Conservation (phyloP, 306 rosid species). For the Vigna angularis region DNA sequence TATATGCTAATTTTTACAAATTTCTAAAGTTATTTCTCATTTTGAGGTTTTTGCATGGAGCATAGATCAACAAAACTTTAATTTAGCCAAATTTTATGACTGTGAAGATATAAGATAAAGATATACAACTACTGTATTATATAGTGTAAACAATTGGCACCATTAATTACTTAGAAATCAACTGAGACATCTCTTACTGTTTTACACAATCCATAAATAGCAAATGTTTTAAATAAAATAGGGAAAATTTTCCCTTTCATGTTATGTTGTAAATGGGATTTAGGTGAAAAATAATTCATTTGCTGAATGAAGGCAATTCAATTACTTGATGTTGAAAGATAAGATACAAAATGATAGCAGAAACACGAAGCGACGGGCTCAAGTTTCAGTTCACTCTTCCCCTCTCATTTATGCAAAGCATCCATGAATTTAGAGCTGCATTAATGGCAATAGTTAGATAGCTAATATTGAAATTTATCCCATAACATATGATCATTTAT, state of each 20-base stretch:
- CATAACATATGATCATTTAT: too few species aligned
- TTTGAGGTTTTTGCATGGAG: too few species aligned
- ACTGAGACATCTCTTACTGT: too few species aligned
- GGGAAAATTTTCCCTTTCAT: neutral
- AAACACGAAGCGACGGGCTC: neutral
- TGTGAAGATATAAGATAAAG: too few species aligned
- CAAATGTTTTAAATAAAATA: neutral
- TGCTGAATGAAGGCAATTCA: neutral
- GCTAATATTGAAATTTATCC: neutral
- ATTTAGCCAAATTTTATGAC: too few species aligned
- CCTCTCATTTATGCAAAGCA: neutral
- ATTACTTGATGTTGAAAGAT: neutral
- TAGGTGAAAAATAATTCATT: neutral
- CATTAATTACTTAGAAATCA: too few species aligned
- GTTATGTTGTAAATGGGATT: neutral
- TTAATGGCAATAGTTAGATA: neutral
- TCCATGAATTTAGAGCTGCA: constrained; percentile 48
- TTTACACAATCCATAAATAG: too few species aligned
- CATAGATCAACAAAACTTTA: too few species aligned
- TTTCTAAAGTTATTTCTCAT: too few species aligned
- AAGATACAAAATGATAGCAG: neutral
- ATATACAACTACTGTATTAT: too few species aligned
- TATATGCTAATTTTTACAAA: too few species aligned
- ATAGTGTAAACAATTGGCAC: too few species aligned
- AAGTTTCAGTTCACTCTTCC: constrained; percentile 12